phyloP scores from a whole-genome alignment of 352 stramenopile genomes.

The Phytophthora pluvialis region DNA sequence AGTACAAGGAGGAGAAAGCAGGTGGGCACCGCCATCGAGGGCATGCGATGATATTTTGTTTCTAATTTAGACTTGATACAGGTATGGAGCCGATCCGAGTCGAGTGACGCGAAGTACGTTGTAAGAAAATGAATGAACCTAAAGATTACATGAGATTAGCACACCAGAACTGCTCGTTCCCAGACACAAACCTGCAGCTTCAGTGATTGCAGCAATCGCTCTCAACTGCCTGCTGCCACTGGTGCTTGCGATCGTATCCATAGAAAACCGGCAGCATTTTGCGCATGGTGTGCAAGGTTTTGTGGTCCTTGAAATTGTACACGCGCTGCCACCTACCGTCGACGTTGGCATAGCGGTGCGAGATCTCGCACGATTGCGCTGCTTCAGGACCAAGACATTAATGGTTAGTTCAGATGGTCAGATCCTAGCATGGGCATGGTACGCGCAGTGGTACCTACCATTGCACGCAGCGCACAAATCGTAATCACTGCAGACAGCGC shows the following conservation, averaged over 20 bases:
- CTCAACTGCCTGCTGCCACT: constrained; percentile 14
- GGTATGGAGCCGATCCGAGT: constrained; percentile 39
- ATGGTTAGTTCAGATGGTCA: constrained; percentile 5
- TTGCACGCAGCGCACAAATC: constrained; percentile 71
- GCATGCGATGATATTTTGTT: constrained; percentile 31
- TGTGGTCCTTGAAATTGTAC: constrained; percentile 80
- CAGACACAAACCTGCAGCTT: not conserved
- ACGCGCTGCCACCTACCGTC: constrained; percentile 84
- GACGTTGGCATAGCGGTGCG: constrained; percentile 80
- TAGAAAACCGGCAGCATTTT: constrained; percentile 80
- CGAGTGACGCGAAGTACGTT: constrained; percentile 38
- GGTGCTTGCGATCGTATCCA: constrained; percentile 43
- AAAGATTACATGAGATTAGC: constrained; percentile 43
- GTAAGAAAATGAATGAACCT: constrained; percentile 49
- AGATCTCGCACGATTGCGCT: constrained; percentile 68
- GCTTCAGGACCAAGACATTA: constrained; percentile 25
- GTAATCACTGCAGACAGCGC: constrained; percentile 78
- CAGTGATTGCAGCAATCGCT: constrained; percentile 11
- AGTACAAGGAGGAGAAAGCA: constrained; percentile 42
- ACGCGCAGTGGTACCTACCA: constrained; percentile 34
- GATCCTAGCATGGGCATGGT: not conserved
- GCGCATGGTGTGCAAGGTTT: constrained; percentile 56
- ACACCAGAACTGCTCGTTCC: constrained; percentile 14
- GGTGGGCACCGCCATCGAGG: constrained; percentile 28
- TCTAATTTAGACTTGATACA: constrained; percentile 44